Evolutionary conservation across 2,329 filamentous ascomycete species (phyloP).

Genomic region (Capronia americana): DNA sequence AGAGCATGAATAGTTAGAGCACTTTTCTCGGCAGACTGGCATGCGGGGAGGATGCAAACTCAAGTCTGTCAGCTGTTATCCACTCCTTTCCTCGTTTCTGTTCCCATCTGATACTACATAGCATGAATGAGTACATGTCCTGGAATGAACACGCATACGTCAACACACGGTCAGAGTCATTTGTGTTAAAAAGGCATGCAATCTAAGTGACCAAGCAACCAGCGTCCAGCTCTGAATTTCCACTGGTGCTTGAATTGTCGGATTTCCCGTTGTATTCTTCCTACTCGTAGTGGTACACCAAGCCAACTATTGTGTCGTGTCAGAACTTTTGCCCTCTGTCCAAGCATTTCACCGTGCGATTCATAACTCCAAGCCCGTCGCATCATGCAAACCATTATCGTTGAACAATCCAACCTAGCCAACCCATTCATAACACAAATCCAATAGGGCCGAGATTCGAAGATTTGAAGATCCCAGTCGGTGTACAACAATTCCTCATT

Average conservation of each 20-base stretch:
- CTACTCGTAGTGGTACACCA: neutral
- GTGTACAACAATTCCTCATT: slow-evolving; percentile 3
- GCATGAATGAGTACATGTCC: no score
- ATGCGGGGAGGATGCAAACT: no score
- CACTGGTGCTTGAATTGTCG: neutral
- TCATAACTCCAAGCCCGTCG: slow-evolving; percentile 5
- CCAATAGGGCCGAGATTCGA: neutral
- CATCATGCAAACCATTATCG: neutral
- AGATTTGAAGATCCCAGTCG: neutral
- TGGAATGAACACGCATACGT: no score
- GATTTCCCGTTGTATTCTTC: neutral
- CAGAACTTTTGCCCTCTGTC: slow-evolving; percentile 5
- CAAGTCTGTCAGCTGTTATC: no score
- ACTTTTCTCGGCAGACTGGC: no score
- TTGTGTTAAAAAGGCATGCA: no score
- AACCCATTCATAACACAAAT: neutral
- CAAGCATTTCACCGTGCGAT: neutral
- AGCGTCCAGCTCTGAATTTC: neutral
- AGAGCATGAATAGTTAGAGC: no score
- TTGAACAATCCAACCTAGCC: neutral
- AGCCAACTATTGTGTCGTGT: neutral
- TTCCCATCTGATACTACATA: no score
- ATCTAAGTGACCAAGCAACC: no score
- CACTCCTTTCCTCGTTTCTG: no score
- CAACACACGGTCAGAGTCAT: no score